Evolutionary conservation across 805 yeast genomes (phyloP).

Genomic region (Candida quercuum): DNA sequence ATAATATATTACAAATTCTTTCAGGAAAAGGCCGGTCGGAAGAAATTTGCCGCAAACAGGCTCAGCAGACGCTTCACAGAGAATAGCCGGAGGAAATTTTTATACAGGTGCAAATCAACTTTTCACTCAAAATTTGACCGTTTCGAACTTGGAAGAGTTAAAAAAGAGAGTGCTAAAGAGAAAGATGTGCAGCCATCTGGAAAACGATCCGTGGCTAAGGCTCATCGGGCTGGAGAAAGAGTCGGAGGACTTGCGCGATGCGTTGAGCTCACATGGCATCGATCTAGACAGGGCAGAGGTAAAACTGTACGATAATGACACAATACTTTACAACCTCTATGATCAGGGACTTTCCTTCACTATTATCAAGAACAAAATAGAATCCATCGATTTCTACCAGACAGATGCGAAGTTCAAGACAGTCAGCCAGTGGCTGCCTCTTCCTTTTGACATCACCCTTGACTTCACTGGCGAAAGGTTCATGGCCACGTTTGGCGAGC

Average conservation of each 20-base stretch:
- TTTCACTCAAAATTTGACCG: too few relatives aligned
- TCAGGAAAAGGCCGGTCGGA: too few relatives aligned
- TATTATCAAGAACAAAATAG: slow-evolving; percentile 17
- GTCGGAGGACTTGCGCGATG: not conserved
- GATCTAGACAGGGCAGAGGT: not conserved
- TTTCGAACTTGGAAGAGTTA: too few relatives aligned
- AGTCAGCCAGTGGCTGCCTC: slow-evolving; percentile 3
- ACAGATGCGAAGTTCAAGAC: slow-evolving; percentile 16
- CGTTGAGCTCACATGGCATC: not conserved
- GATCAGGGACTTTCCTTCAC: slow-evolving; percentile 20
- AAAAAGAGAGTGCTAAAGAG: too few relatives aligned
- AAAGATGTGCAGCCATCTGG: not conserved
- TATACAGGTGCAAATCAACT: too few relatives aligned
- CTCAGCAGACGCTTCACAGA: too few relatives aligned
- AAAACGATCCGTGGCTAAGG: not conserved
- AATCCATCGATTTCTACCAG: slow-evolving; percentile 31
- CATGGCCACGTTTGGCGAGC: slow-evolving; percentile 33
- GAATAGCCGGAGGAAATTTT: too few relatives aligned
- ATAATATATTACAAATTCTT: too few relatives aligned
- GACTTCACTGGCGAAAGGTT: slow-evolving; percentile 25
- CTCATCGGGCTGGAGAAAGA: not conserved
- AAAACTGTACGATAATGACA: slow-evolving; percentile 3
- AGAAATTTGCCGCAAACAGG: too few relatives aligned
- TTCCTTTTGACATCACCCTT: slow-evolving; percentile 18
- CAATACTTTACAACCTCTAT: slow-evolving; percentile 18